phyloP scores from a whole-genome alignment of 2,329 filamentous ascomycete species.

The Colletotrichum chlorophyti region DNA sequence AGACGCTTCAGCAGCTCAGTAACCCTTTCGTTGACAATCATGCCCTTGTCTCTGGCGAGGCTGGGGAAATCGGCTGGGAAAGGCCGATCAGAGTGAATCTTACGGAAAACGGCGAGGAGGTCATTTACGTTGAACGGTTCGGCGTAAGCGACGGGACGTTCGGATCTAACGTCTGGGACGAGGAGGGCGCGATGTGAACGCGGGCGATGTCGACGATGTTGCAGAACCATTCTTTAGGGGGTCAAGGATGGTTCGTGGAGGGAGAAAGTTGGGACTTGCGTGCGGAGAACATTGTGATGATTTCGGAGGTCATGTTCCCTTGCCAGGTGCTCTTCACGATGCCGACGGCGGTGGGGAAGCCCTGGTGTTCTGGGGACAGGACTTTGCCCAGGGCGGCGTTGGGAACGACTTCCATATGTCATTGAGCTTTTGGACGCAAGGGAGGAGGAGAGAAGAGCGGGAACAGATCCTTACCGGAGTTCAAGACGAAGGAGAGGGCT shows the following conservation, averaged over 20 bases:
- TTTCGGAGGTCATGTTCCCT: constrained; percentile 18
- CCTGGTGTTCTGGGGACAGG: constrained; percentile 29
- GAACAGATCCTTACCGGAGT: constrained; percentile 18
- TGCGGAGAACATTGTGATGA: constrained; percentile 9
- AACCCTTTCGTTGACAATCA: constrained; percentile 2
- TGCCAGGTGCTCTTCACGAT: constrained; percentile 32
- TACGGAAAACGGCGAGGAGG: constrained; percentile 8
- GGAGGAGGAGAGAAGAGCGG: background rate
- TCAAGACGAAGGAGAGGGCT: constrained; percentile 39
- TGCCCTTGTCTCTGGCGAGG: constrained; percentile 7
- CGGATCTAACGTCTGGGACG: constrained; percentile 7
- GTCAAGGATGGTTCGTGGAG: background rate
- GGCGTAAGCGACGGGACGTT: constrained; percentile 7
- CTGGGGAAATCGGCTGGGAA: constrained; percentile 9
- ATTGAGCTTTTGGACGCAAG: background rate
- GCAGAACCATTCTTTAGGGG: constrained; percentile 4
- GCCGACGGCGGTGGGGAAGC: constrained; percentile 32
- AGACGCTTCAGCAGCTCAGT: background rate
- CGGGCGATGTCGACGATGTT: constrained; percentile 13
- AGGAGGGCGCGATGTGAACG: constrained; percentile 17
- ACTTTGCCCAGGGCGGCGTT: constrained; percentile 35
- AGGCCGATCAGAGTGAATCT: background rate
- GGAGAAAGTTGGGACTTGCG: background rate
- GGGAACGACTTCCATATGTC: constrained; percentile 32
- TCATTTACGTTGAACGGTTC: constrained; percentile 13